Evolutionary conservation across 495 filamentous ascomycete genomes (phyloP).

Genomic region (Opeltia flavorubescens): DNA sequence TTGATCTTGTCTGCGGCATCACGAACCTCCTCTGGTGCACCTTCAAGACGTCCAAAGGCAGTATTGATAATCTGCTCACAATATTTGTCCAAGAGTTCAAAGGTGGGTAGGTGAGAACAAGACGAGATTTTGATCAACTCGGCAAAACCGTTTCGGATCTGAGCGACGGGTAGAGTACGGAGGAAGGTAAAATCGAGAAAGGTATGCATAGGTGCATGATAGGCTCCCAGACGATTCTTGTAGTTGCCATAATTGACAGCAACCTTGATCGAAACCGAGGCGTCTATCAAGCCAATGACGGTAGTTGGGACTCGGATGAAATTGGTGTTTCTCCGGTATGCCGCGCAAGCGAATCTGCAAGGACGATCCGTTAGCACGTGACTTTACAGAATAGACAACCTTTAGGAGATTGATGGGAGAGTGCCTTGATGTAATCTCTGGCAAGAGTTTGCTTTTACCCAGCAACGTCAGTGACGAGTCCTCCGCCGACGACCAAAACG

Average conservation of each 20-base stretch:
- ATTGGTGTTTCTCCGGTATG: slow-evolving; percentile 40
- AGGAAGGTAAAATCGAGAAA: slow-evolving; percentile 55
- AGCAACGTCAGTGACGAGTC: slow-evolving; percentile 50
- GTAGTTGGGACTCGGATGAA: slow-evolving; percentile 48
- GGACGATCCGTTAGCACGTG: slow-evolving; percentile 9
- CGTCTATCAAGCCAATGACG: slow-evolving; percentile 52
- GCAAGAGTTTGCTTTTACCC: slow-evolving; percentile 30
- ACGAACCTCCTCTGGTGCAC: slow-evolving; percentile 29
- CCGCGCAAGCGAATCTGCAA: slow-evolving; percentile 43
- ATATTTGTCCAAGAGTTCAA: slow-evolving; percentile 44
- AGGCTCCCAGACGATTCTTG: slow-evolving; percentile 53
- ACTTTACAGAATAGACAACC: neutral
- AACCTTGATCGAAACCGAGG: slow-evolving; percentile 50
- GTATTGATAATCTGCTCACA: slow-evolving; percentile 44
- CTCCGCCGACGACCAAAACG: slow-evolving; percentile 49
- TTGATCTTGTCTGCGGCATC: slow-evolving; percentile 47
- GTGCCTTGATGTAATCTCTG: slow-evolving; percentile 30
- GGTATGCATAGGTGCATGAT: slow-evolving; percentile 50
- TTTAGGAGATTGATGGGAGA: slow-evolving; percentile 22
- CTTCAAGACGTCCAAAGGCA: slow-evolving; percentile 40
- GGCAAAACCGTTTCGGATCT: slow-evolving; percentile 52
- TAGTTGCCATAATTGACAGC: slow-evolving; percentile 52
- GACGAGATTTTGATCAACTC: slow-evolving; percentile 55
- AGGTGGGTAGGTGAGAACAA: slow-evolving; percentile 43
- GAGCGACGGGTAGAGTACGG: slow-evolving; percentile 40